Evolutionary conservation across 2,329 filamentous ascomycete species (phyloP).

Genomic region (Magnaporthiopsis incrustans): DNA sequence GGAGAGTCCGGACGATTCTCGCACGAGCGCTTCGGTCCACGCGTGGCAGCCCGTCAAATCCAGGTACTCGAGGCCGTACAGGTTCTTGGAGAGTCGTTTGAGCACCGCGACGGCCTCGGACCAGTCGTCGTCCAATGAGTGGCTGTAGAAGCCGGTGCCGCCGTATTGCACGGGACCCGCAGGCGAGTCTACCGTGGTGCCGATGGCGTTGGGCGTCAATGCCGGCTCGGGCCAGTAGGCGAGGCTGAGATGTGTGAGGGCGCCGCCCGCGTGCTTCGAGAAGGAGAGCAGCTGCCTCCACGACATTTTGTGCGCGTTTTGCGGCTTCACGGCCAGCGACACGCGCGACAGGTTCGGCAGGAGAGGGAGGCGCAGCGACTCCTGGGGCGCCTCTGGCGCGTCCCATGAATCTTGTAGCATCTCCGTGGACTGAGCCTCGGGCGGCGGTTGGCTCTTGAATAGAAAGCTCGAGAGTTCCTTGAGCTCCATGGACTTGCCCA

Average conservation of each 20-base stretch:
- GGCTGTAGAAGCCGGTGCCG: constrained; percentile 49
- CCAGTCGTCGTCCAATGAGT: constrained; percentile 51
- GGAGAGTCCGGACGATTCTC: background rate
- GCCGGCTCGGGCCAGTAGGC: constrained; percentile 55
- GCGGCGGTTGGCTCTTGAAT: constrained; percentile 25
- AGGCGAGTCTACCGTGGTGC: constrained; percentile 36
- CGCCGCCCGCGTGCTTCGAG: constrained; percentile 38
- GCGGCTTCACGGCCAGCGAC: constrained; percentile 44
- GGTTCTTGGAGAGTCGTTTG: constrained; percentile 41
- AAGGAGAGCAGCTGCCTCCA: constrained; percentile 52
- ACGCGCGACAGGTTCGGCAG: constrained; percentile 53
- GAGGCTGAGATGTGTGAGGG: constrained; percentile 52
- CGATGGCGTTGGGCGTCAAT: constrained; percentile 45
- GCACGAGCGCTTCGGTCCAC: constrained; percentile 44
- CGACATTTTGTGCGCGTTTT: constrained; percentile 30
- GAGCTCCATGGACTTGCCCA: constrained; percentile 42
- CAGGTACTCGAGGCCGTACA: constrained; percentile 53
- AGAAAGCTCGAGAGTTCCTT: constrained; percentile 45
- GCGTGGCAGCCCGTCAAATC: constrained; percentile 51
- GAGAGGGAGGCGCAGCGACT: constrained; percentile 28
- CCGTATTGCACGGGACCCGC: constrained; percentile 36
- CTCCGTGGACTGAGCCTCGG: constrained; percentile 11
- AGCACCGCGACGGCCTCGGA: constrained; percentile 49
- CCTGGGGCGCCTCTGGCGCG: constrained; percentile 21
- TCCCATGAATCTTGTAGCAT: constrained; percentile 50